Evolutionary conservation across 1,284 basidiomycete genomes (phyloP).

Genomic region (Ustilago shanxiensis): DNA sequence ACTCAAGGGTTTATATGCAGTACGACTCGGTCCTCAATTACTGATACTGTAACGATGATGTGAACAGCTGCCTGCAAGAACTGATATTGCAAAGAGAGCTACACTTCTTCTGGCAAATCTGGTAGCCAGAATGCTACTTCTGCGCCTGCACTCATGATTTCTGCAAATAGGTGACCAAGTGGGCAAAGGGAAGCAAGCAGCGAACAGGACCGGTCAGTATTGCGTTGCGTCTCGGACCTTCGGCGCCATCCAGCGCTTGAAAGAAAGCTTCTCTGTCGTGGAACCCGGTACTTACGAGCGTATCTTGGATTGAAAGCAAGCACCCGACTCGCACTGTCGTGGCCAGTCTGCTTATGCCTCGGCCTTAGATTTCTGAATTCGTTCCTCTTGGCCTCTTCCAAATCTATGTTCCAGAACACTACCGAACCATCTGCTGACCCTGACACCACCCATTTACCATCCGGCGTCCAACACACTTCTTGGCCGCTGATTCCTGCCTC

Average conservation of each 20-base stretch:
- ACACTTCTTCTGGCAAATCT: slow-evolving; percentile 42
- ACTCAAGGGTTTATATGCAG: too few species aligned
- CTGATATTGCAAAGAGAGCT: background rate
- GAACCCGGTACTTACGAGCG: slow-evolving; percentile 55
- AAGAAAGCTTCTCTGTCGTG: too few species aligned
- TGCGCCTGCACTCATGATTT: slow-evolving; percentile 58
- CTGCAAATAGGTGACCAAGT: slow-evolving; percentile 26
- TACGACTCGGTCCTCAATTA: too few species aligned
- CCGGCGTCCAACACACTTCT: slow-evolving; percentile 65
- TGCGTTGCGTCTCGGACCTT: background rate
- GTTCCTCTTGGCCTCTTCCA: slow-evolving; percentile 34
- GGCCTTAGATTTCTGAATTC: slow-evolving; percentile 36
- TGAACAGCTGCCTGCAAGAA: too few species aligned
- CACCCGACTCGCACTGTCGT: slow-evolving; percentile 53
- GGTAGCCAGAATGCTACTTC: slow-evolving; percentile 67
- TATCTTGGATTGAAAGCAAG: slow-evolving; percentile 64
- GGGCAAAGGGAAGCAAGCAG: background rate
- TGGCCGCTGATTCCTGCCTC: slow-evolving; percentile 66
- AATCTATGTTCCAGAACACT: slow-evolving; percentile 54
- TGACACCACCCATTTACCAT: slow-evolving; percentile 63
- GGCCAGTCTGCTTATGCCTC: slow-evolving; percentile 46
- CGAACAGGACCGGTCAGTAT: background rate
- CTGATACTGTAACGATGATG: too few species aligned
- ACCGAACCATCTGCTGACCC: slow-evolving; percentile 46
- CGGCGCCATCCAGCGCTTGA: background rate